Percentiles rank a stretch among this genome's conserved stretches.
These are phyloP conservation scores for Leptographium radiaticola DNA, from an alignment of 2,329 filamentous ascomycete species.

Conservation along the genomic window DNA sequence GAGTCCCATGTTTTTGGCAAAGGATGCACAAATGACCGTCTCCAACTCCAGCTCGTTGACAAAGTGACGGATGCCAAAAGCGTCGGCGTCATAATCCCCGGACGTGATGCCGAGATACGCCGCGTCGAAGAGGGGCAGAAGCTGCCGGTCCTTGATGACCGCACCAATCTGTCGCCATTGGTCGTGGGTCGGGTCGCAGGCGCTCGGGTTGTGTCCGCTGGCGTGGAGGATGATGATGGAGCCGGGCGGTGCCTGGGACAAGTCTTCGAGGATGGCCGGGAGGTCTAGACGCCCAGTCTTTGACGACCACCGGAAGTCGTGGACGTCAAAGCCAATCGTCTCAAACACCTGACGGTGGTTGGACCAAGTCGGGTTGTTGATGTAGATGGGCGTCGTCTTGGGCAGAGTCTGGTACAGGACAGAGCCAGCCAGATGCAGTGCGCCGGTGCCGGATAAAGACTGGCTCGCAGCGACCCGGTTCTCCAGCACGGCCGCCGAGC, in stretches of 20 bases:
- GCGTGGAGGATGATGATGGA: slow-evolving; percentile 85
- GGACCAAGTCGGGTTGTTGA: slow-evolving; percentile 92
- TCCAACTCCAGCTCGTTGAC: slow-evolving; percentile 71
- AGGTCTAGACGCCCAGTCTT: slow-evolving; percentile 75
- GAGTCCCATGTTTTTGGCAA: slow-evolving; percentile 94
- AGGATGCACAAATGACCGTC: slow-evolving; percentile 77
- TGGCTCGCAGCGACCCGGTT: slow-evolving; percentile 42
- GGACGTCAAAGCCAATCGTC: slow-evolving; percentile 20
- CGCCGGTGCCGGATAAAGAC: slow-evolving; percentile 93
- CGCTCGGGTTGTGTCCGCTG: slow-evolving; percentile 95
- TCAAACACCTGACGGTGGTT: slow-evolving; percentile 95
- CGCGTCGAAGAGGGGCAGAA: slow-evolving; percentile 96
- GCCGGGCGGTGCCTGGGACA: slow-evolving; percentile 58
- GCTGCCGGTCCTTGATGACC: slow-evolving; percentile 61
- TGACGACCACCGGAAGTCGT: slow-evolving; percentile 20
- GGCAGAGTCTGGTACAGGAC: slow-evolving; percentile 83
- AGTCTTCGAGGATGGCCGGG: slow-evolving; percentile 63
- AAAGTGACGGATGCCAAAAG: slow-evolving; percentile 84
- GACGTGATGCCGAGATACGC: slow-evolving; percentile 97
- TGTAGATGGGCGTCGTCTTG: slow-evolving; percentile 56
- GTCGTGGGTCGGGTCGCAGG: slow-evolving; percentile 81
- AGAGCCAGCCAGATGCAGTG: slow-evolving; percentile 79
- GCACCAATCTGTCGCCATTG: slow-evolving; percentile 87
- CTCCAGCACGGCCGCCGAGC: background rate
- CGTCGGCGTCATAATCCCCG: slow-evolving; percentile 70